Conservation (phyloP, 805 yeast genomes). For the Suhomyces xylopsoci region DNA sequence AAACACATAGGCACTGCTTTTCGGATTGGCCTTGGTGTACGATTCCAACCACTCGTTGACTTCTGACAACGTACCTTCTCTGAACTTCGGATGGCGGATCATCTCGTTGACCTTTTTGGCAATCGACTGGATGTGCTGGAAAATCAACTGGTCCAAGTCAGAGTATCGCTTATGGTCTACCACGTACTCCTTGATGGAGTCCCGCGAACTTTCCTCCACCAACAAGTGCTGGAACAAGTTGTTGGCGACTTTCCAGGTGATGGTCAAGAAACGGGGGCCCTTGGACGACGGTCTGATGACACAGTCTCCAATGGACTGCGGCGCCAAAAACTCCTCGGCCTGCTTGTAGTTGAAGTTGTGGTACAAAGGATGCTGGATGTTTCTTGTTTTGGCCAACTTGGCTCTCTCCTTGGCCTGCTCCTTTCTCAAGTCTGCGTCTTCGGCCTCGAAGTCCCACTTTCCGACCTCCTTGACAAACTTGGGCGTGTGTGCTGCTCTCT, state of each 20-base stretch:
- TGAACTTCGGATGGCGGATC: slow-evolving; percentile 84
- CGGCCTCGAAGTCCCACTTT: slow-evolving; percentile 80
- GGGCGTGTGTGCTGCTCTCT: slow-evolving; percentile 45
- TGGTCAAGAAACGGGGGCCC: slow-evolving; percentile 83
- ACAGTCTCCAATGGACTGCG: slow-evolving; percentile 84
- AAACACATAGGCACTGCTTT: slow-evolving; percentile 85
- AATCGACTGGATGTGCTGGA: slow-evolving; percentile 79
- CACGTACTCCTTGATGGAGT: slow-evolving; percentile 45
- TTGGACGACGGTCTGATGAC: slow-evolving; percentile 93
- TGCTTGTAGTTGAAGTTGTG: slow-evolving; percentile 77
- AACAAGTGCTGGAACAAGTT: slow-evolving; percentile 89
- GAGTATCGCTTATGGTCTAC: slow-evolving; percentile 72
- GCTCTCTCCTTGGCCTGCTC: slow-evolving; percentile 63
- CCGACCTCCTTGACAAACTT: slow-evolving; percentile 51
- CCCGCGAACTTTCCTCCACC: slow-evolving; percentile 70
- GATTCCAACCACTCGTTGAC: slow-evolving; percentile 85
- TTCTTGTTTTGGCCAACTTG: slow-evolving; percentile 66
- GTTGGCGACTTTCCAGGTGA: slow-evolving; percentile 95
- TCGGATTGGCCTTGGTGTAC: slow-evolving; percentile 87
- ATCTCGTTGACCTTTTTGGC: slow-evolving; percentile 81
- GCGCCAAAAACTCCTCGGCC: slow-evolving; percentile 91
- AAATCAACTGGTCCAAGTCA: slow-evolving; percentile 91
- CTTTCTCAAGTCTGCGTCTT: slow-evolving; percentile 56
- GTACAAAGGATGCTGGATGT: slow-evolving; percentile 89
- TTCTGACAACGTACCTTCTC: slow-evolving; percentile 72